phyloP scores from a whole-genome alignment of 2,329 filamentous ascomycete species.

The Sporothrix mexicana region DNA sequence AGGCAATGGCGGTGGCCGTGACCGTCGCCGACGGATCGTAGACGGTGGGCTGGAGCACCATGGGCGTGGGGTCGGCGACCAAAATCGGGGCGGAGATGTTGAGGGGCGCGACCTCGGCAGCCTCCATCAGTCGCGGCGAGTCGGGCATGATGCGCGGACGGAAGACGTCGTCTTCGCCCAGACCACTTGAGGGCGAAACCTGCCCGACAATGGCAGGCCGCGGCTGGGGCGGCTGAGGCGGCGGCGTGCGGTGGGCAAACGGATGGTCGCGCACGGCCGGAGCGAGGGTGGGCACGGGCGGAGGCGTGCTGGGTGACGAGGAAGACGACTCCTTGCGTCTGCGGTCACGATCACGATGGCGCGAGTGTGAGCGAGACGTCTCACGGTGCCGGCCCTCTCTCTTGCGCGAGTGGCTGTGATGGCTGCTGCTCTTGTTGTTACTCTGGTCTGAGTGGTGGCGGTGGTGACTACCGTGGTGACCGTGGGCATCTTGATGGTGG shows the following conservation, averaged over 20 bases:
- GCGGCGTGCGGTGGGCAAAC: slow-evolving; percentile 36
- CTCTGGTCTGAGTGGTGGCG: slow-evolving; percentile 38
- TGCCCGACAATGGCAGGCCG: slow-evolving; percentile 26
- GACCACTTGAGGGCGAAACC: no score
- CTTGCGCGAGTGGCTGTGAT: slow-evolving; percentile 30
- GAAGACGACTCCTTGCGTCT: slow-evolving; percentile 31
- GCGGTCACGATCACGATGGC: slow-evolving; percentile 21
- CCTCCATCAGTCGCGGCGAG: slow-evolving; percentile 33
- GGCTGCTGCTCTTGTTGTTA: slow-evolving; percentile 33
- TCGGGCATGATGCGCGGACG: slow-evolving; percentile 36
- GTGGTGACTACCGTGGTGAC: slow-evolving; percentile 36
- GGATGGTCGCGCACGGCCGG: slow-evolving; percentile 31
- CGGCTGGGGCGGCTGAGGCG: slow-evolving; percentile 34
- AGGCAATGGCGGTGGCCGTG: slow-evolving; percentile 12
- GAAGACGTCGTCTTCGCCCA: slow-evolving; percentile 36
- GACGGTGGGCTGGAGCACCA: slow-evolving; percentile 61
- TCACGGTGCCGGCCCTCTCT: slow-evolving; percentile 2
- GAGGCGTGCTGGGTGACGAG: slow-evolving; percentile 15
- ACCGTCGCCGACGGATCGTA: slow-evolving; percentile 54
- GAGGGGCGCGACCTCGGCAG: slow-evolving; percentile 37
- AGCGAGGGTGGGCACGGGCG: not conserved
- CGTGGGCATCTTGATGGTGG: slow-evolving; percentile 36
- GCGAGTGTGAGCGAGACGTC: slow-evolving; percentile 31
- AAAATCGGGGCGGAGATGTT: slow-evolving; percentile 59
- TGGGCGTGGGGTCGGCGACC: slow-evolving; percentile 54